Conservation (phyloP, 345 rosid genomes). For the Hibiscus mutabilis region DNA sequence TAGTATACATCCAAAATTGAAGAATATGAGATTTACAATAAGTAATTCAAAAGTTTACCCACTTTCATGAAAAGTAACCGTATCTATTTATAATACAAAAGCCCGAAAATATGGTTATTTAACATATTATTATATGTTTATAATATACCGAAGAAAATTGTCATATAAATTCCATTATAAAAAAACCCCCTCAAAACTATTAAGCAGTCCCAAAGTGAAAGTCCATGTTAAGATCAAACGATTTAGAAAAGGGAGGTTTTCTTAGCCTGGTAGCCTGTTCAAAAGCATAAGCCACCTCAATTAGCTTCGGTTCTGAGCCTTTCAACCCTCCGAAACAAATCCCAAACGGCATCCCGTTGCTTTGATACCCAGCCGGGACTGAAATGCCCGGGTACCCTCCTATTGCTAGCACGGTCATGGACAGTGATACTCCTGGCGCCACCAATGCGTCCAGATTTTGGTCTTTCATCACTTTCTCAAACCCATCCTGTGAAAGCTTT, state of each 20-base stretch:
- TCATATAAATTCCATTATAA: background rate
- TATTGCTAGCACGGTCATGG: constrained; percentile 27
- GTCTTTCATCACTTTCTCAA: constrained; percentile 27
- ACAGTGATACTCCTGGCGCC: constrained; percentile 3
- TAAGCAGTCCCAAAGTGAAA: background rate
- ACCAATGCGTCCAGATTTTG: constrained; percentile 32
- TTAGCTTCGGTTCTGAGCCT: constrained; percentile 36
- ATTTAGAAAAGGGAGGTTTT: constrained; percentile 14
- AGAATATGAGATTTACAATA: too few species aligned
- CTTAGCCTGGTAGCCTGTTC: constrained; percentile 25
- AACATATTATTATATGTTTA: too few species aligned
- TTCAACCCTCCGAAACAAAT: constrained; percentile 35
- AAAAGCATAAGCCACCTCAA: constrained; percentile 40
- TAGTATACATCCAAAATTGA: too few species aligned
- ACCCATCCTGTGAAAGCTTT: constrained; percentile 22
- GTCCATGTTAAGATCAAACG: background rate
- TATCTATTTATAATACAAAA: too few species aligned
- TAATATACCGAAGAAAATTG: background rate
- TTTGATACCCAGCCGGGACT: constrained; percentile 33
- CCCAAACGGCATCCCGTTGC: constrained; percentile 32
- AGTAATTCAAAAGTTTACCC: too few species aligned
- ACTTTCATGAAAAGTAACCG: too few species aligned
- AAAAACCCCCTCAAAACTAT: background rate
- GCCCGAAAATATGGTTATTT: too few species aligned
- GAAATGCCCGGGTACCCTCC: constrained; percentile 38